These are phyloP conservation scores for Pichia sp. DNA, from an alignment of 1,139 yeast genomes.

Conservation along the genomic window DNA sequence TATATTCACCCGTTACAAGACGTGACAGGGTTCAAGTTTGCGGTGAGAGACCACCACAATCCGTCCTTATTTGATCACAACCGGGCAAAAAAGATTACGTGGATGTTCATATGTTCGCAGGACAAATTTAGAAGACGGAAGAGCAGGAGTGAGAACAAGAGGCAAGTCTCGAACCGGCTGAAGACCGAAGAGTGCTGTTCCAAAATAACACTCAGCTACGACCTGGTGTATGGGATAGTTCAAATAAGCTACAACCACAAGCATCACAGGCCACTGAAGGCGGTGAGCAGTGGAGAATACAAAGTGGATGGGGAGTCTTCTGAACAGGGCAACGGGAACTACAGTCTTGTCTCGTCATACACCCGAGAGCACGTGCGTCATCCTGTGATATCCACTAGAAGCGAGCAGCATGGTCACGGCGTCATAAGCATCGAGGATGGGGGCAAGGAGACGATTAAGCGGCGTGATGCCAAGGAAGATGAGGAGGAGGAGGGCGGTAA, in stretches of 20 bases:
- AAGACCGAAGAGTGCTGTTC: slow-evolving; percentile 39
- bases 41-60: slow-evolving; percentile 41
- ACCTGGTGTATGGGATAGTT: slow-evolving; percentile 34
- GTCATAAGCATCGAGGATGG: neutral
- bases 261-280: slow-evolving; percentile 33
- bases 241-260: slow-evolving; percentile 36
- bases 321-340: neutral
- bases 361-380: neutral
- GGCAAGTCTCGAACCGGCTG: slow-evolving; percentile 35
- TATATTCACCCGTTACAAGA: slow-evolving; percentile 38
- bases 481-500: neutral
- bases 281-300: neutral
- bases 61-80: slow-evolving; percentile 28
- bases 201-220: slow-evolving; percentile 36
- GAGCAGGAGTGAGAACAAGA: slow-evolving; percentile 36
- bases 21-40: slow-evolving; percentile 38
- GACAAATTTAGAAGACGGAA: slow-evolving; percentile 38
- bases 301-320: neutral
- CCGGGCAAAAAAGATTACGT: slow-evolving; percentile 37
- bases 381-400: neutral
- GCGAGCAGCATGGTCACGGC: neutral
- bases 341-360: neutral
- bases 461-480: neutral
- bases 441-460: neutral
- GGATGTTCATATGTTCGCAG: slow-evolving; percentile 42